phyloP scores from a whole-genome alignment of 1,284 basidiomycete genomes.

The Xanthoconium separans region DNA sequence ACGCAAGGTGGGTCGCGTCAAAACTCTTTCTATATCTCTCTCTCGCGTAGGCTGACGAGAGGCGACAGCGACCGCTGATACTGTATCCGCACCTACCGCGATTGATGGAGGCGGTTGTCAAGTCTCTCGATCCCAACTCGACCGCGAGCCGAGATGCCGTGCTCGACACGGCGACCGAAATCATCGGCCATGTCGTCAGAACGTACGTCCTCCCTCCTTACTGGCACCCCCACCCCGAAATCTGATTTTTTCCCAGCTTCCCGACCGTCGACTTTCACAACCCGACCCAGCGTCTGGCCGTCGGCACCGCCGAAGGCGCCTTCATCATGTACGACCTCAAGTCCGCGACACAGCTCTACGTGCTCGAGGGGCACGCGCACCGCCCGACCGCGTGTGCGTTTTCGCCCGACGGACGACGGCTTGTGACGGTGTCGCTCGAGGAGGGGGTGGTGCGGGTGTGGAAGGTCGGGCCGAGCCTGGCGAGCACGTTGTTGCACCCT shows the following conservation, averaged over 20 bases:
- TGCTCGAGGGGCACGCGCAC: slow-evolving; percentile 88
- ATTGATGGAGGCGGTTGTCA: slow-evolving; percentile 94
- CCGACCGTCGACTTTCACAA: slow-evolving; percentile 92
- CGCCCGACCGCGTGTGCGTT: slow-evolving; percentile 82
- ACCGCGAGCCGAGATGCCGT: slow-evolving; percentile 85
- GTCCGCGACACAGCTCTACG: slow-evolving; percentile 91
- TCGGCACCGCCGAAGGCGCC: slow-evolving; percentile 92
- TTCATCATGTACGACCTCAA: slow-evolving; percentile 97
- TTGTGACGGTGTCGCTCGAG: slow-evolving; percentile 86
- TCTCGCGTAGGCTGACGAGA: background rate
- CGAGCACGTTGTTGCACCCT: slow-evolving; percentile 81
- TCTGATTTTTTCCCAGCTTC: slow-evolving; percentile 54
- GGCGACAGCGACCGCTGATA: slow-evolving; percentile 72
- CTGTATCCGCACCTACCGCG: slow-evolving; percentile 85
- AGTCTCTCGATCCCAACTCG: slow-evolving; percentile 91
- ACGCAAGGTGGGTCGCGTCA: slow-evolving; percentile 63
- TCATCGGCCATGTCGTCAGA: slow-evolving; percentile 85
- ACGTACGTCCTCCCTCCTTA: slow-evolving; percentile 36
- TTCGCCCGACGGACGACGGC: slow-evolving; percentile 87
- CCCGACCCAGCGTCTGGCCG: slow-evolving; percentile 82
- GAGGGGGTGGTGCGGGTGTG: slow-evolving; percentile 83
- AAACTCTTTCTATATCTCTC: background rate
- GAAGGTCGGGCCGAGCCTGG: slow-evolving; percentile 86
- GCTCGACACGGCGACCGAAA: slow-evolving; percentile 89
- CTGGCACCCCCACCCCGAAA: no score